Evolutionary conservation across 2,329 filamentous ascomycete genomes (phyloP).

Genomic region (Tolypocladium cylindrosporum): DNA sequence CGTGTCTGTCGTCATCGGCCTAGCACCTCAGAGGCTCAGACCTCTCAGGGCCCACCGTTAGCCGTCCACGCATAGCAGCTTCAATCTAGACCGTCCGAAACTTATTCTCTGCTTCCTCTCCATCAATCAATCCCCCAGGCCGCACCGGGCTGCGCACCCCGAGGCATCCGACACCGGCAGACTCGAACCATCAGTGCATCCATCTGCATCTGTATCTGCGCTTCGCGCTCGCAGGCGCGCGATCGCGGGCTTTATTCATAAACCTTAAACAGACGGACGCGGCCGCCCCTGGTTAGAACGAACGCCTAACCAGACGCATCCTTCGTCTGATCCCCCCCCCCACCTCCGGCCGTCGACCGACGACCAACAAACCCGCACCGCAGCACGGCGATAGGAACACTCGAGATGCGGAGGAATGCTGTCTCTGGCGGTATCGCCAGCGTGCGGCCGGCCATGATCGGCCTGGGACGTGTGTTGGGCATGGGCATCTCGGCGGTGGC

Average conservation of each 20-base stretch:
- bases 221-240: neutral
- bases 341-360: neutral
- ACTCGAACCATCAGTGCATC: neutral
- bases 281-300: neutral
- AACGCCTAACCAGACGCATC: neutral
- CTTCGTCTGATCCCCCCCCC: neutral
- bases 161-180: neutral
- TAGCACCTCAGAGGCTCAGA: neutral
- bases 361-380: too few species aligned
- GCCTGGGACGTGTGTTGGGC: conserved; percentile 40
- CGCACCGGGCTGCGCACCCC: neutral
- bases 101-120: neutral
- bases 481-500: conserved; percentile 37
- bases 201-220: neutral
- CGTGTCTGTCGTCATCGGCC: neutral
- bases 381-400: neutral
- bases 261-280: neutral
- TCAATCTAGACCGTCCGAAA: neutral
- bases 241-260: neutral
- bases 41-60: neutral
- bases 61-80: neutral
- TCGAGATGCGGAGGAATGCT: conserved; percentile 16
- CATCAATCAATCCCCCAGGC: neutral
- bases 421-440: conserved; percentile 24
- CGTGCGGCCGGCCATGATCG: conserved; percentile 38